These are phyloP conservation scores for Phycomyces blakesleeanus DNA, from an alignment of 192 early-diverging fungal genomes.

Conservation along the genomic window DNA sequence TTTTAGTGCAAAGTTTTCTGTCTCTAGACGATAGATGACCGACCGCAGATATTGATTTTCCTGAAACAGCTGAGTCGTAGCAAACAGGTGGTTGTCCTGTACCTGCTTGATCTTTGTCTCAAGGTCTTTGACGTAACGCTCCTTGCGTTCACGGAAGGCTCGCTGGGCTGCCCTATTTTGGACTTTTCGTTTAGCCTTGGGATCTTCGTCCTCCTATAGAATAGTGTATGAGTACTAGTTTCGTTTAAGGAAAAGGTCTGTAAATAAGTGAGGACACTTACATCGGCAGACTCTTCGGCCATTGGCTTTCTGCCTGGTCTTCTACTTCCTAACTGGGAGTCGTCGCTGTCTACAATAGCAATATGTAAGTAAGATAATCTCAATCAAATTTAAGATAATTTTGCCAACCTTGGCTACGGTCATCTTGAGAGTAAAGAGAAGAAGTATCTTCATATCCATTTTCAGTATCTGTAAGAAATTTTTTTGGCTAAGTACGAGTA, in stretches of 20 bases:
- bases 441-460: not conserved
- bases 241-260: not conserved
- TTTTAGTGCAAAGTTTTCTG: slow-evolving; percentile 55
- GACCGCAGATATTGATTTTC: slow-evolving; percentile 52
- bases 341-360: not conserved
- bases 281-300: slow-evolving; percentile 11
- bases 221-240: not conserved
- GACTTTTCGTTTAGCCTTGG: slow-evolving; percentile 34
- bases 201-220: slow-evolving; percentile 25
- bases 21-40: slow-evolving; percentile 49
- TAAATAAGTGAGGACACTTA: slow-evolving; percentile 3
- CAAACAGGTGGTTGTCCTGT: slow-evolving; percentile 46
- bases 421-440: not conserved
- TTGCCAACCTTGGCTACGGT: not conserved
- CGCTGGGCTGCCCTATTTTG: slow-evolving; percentile 39
- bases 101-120: slow-evolving; percentile 74
- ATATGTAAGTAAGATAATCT: not conserved
- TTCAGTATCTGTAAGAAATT: not conserved
- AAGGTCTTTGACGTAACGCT: slow-evolving; percentile 76
- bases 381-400: not conserved
- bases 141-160: slow-evolving; percentile 69
- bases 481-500: no score
- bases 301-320: slow-evolving; percentile 13
- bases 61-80: slow-evolving; percentile 40
- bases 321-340: not conserved